phyloP scores from a whole-genome alignment of 345 rosid genomes.

The Laguncularia racemosa region DNA sequence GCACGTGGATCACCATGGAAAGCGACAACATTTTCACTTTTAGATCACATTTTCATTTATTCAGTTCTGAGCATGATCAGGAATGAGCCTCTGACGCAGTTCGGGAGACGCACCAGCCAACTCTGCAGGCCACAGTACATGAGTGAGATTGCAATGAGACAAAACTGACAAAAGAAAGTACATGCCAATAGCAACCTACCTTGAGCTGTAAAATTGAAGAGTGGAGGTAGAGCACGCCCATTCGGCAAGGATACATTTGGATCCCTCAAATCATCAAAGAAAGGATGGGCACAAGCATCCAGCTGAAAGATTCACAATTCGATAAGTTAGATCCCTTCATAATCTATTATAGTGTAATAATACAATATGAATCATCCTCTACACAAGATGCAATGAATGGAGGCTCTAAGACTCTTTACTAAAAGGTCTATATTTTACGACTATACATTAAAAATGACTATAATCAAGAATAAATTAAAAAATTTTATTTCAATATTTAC shows the following conservation, averaged over 20 bases:
- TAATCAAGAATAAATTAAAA: too few relatives aligned
- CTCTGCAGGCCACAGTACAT: constrained; percentile 40
- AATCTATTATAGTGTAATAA: neutral
- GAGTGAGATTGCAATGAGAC: neutral
- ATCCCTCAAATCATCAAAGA: constrained; percentile 81
- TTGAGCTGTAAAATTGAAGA: constrained; percentile 89
- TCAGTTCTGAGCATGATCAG: constrained; percentile 49
- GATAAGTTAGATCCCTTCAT: neutral
- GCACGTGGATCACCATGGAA: constrained; percentile 7
- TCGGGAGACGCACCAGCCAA: constrained; percentile 75
- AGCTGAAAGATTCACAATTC: constrained; percentile 29
- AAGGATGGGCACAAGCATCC: constrained; percentile 98
- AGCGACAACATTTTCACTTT: constrained; percentile 7
- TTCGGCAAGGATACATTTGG: constrained; percentile 77
- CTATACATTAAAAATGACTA: too few relatives aligned
- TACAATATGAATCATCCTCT: too few relatives aligned
- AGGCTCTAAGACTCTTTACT: too few relatives aligned
- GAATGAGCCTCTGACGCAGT: constrained; percentile 70
- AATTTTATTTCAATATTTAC: too few relatives aligned
- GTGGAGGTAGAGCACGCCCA: constrained; percentile 77
- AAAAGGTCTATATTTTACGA: too few relatives aligned
- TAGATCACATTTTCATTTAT: neutral
- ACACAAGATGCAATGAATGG: too few relatives aligned
- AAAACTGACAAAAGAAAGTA: neutral
- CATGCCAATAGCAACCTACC: constrained; percentile 29